These are phyloP conservation scores for Pneumocystis oryctolagi DNA, from an alignment of 1,139 yeast genomes.

Conservation along the genomic window DNA sequence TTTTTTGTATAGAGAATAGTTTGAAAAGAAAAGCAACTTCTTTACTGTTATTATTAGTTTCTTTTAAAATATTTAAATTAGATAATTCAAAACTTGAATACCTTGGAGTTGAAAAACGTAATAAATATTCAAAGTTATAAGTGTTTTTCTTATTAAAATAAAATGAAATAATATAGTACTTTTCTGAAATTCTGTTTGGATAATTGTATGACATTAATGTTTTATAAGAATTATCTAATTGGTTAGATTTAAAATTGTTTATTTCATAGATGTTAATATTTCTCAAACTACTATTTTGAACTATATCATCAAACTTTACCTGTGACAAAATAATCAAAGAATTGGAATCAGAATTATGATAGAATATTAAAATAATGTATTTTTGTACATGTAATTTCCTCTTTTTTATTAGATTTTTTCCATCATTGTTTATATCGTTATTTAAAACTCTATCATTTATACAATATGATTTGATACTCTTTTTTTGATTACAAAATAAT, in stretches of 20 bases:
- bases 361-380: neutral
- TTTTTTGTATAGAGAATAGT: neutral
- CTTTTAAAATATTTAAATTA: neutral
- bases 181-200: neutral
- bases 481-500: neutral
- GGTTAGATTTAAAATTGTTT: neutral
- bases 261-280: neutral
- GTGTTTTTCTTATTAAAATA: neutral
- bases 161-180: neutral
- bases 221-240: neutral
- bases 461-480: neutral
- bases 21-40: neutral
- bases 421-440: neutral
- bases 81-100: neutral
- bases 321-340: neutral
- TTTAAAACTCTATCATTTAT: neutral
- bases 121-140: neutral
- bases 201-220: neutral
- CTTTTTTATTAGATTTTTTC: neutral
- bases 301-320: neutral
- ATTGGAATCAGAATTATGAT: neutral
- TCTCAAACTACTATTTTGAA: neutral
- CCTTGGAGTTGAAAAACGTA: neutral
- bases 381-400: neutral
- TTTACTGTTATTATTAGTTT: neutral